Base-by-base conservation (phyloP, 2,329 filamentous ascomycete species). In the Mycogone perniciosa region DNA sequence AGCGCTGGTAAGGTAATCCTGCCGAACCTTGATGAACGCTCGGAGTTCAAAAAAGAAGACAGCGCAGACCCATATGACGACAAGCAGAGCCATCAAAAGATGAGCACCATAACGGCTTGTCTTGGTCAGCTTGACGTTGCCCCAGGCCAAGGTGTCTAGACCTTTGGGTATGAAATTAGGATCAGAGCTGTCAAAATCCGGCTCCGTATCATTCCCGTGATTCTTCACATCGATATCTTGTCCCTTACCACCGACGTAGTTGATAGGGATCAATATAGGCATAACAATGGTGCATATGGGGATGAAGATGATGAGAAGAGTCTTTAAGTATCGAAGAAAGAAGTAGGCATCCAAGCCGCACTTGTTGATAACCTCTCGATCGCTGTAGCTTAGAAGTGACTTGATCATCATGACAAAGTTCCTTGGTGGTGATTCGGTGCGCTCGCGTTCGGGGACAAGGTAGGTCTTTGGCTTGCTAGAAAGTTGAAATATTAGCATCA, bases 301-400 rank as follows among this genome's bases (percentile, higher is more conserved):
- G 37, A 95, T 72, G 65, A 99, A 97, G 55, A 99, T 95, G 64
- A 96, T 84, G 40, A 97, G 79, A 5, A 97, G 81, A 67, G 63
- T 79, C 57, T 80, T 80, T 10, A 82, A 79, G 63, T 96, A 99
- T 55, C 95, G 87, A 1, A 99, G 77, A 67, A 99, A 99, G 74
- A 97, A 96, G 71, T 96, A 99, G 62, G 92, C 90, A 65, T 99
- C 93, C 7, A 99, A 80, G 13, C 93, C 93, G 59, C 92, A 96
- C 68, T 96, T 95, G 48, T 92, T 86, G 61, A 99, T 95, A 59
- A 99, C 82, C 59, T 95, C 89, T 9, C 88, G 77, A 55, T 88
- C 79, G 74, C 82, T 67, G 71, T 88, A 71, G 72, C 84, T 67
- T 71, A 88, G 76, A 76, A 95, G 57, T 73, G 73, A 65, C 68